Conservation (phyloP, 192 early-diverging fungal genomes). For the Radiomyces spectabilis region DNA sequence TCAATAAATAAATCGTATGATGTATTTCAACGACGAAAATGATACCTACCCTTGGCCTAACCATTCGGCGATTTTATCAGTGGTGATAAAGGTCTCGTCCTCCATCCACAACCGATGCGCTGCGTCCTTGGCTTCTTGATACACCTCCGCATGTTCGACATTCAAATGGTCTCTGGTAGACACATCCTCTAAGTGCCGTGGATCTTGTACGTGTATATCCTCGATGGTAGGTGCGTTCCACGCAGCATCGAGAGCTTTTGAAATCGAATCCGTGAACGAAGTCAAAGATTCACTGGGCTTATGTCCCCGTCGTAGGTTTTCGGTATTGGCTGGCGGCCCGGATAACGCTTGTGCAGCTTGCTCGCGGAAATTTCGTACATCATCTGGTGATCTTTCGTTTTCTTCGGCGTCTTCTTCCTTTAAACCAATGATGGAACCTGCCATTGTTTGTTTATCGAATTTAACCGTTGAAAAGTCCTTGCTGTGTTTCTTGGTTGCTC, state of each 20-base stretch:
- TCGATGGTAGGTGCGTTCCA: not conserved
- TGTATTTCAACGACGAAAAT: not conserved
- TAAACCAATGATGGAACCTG: no score
- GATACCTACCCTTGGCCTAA: slow-evolving; percentile 30
- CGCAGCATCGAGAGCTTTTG: slow-evolving; percentile 6
- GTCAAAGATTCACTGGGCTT: not conserved
- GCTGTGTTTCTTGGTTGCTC: slow-evolving; percentile 4
- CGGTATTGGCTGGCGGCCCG: no score
- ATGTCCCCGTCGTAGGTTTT: no score
- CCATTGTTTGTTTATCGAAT: no score
- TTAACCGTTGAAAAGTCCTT: no score
- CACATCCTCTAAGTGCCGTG: no score
- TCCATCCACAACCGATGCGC: slow-evolving; percentile 26
- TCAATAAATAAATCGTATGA: not conserved
- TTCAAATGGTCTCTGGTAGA: not conserved
- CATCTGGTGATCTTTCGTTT: no score
- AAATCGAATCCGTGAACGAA: not conserved
- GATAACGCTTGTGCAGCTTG: no score
- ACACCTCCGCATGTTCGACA: no score
- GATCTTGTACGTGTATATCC: slow-evolving; percentile 1
- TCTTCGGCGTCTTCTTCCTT: no score
- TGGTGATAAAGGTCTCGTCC: slow-evolving; percentile 30
- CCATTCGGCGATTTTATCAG: slow-evolving; percentile 34
- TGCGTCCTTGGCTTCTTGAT: slow-evolving; percentile 10
- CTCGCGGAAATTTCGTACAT: no score